Evolutionary conservation across 768 basidiomycete genomes (phyloP), one percentile per base, ranked within the genome.

Genomic region (Cantharellus cinnabarinus): DNA sequence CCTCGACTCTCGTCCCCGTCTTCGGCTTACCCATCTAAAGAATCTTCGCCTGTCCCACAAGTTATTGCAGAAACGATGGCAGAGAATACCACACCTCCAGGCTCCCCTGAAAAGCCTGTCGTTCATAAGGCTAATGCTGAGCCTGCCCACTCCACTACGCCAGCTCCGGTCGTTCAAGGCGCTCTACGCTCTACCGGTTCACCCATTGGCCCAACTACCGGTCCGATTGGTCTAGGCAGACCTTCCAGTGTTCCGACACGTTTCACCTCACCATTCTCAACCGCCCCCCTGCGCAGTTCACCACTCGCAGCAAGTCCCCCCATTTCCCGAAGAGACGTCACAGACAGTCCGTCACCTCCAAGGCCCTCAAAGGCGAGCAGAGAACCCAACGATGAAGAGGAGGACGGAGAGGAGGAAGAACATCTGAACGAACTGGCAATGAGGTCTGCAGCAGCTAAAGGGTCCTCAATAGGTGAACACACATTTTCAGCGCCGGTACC

Each of bases 41-140:
- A 29, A 29, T 29, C 20, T 29, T 29, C 20, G 20, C 20, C 20
- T 29, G 20, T 29, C 20, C 20, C 20, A 29, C 20, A 29, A 29
- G 20, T 29, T 29, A 29, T 29, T 29, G 20, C 20, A 29, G 20
- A 29, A 29, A 29, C 20, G 20, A 29, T 20, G 3, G 68, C 69
- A 35, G 67, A 67, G 39, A 70, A 75, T 62, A 79, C 79, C 0
- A 85, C 83, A 5, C 81, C 83, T 5, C 80, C 81, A 14, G 77
- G 75, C 2, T 79, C 82, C n/a, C 82, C 83, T 0, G 65, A 68
- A 34, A 78, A 75, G 63, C 71, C 73, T 42, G 52, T 29, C 20
- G 20, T 29, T 29, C 20, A 29, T 29, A 29, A 29, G 20, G 20
- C 20, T 29, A 29, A 29, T 29, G 20, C 41, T 37, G 20, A 44